These are phyloP conservation scores for Flaveria bidentis DNA, from an alignment of 129 eudicot species.

Conservation along the genomic window DNA sequence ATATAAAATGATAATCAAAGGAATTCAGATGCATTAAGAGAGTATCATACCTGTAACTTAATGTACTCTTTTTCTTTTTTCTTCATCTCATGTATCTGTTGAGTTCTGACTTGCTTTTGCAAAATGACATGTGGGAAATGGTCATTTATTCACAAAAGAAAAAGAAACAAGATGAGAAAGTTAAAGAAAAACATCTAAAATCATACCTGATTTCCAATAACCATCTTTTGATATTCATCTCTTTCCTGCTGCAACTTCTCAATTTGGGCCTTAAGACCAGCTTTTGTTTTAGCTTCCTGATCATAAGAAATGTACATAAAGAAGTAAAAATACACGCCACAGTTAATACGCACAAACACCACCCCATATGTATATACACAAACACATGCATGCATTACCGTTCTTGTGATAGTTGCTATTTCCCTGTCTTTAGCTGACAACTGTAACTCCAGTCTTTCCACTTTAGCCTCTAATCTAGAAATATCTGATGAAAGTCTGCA, in stretches of 20 bases:
- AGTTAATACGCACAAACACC: neutral
- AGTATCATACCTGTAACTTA: slow-evolving; percentile 74
- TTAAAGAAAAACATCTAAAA: neutral
- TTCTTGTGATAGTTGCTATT: slow-evolving; percentile 87
- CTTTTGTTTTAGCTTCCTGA: slow-evolving; percentile 94
- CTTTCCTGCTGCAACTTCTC: slow-evolving; percentile 96
- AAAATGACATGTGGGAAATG: slow-evolving; percentile 24
- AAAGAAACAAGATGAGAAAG: slow-evolving; percentile 7
- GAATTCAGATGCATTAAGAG: slow-evolving; percentile 1
- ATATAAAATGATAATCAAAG: slow-evolving; percentile 5
- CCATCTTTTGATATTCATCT: slow-evolving; percentile 98
- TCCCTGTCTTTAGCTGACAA: slow-evolving; percentile 85
- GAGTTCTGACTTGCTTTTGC: slow-evolving; percentile 92
- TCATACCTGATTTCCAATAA: slow-evolving; percentile 80
- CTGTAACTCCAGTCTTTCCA: slow-evolving; percentile 83
- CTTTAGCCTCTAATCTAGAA: slow-evolving; percentile 88
- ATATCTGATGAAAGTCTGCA: slow-evolving; percentile 75
- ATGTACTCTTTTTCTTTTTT: slow-evolving; percentile 92
- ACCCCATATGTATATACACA: neutral
- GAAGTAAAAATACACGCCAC: neutral
- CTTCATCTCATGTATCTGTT: slow-evolving; percentile 98
- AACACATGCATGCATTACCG: slow-evolving; percentile 45
- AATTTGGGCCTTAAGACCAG: slow-evolving; percentile 81
- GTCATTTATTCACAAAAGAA: neutral
- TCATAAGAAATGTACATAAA: slow-evolving; percentile 11